Conservation (phyloP, 768 basidiomycete genomes). For the Auricularia sp. region DNA sequence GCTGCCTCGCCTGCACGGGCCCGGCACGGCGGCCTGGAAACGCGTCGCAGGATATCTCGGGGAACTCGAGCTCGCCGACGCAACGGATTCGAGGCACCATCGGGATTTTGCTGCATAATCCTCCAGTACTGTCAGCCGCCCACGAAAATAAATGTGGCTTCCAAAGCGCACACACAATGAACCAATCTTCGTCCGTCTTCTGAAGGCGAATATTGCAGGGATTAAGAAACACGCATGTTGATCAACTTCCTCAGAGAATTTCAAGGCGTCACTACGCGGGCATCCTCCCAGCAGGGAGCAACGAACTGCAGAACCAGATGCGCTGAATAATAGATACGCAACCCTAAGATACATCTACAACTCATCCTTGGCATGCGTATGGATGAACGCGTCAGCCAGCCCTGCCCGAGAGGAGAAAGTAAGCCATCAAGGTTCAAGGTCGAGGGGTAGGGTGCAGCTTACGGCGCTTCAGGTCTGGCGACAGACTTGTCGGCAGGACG, state of each 20-base stretch:
- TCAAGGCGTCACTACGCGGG: no score
- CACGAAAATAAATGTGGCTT: no score
- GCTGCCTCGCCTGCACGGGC: no score
- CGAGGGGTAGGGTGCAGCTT: background rate
- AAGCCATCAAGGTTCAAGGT: background rate
- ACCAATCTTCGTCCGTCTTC: background rate
- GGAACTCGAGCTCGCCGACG: no score
- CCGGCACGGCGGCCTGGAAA: no score
- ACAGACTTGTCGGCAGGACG: slow-evolving; percentile 69
- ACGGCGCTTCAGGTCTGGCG: slow-evolving; percentile 35
- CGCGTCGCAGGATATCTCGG: no score
- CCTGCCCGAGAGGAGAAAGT: background rate
- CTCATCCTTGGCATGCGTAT: background rate
- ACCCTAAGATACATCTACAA: background rate
- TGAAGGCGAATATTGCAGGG: no score
- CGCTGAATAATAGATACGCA: background rate
- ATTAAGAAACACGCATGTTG: background rate
- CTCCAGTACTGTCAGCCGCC: no score
- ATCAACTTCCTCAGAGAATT: background rate
- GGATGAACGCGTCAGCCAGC: background rate
- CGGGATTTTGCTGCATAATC: background rate
- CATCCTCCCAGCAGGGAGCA: background rate
- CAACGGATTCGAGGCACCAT: no score
- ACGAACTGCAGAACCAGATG: background rate
- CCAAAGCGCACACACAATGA: background rate